phyloP scores from a whole-genome alignment of 169 alveolate species.

The Theileria equi region DNA sequence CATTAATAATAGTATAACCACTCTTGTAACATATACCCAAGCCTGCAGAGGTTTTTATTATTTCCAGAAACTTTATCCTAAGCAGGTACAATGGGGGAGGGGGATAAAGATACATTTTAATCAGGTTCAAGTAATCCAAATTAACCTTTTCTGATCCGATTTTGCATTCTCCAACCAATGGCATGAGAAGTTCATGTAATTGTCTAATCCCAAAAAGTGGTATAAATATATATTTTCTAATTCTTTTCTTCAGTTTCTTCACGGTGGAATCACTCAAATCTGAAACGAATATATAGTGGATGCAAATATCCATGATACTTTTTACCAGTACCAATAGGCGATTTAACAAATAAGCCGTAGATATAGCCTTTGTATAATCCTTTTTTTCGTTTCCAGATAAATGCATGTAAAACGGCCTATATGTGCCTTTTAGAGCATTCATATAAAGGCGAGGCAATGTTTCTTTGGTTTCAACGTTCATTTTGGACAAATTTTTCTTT shows the following conservation, averaged over 20 bases:
- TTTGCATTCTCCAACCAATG: conserved; percentile 24
- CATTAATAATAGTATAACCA: conserved; percentile 1
- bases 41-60: not conserved
- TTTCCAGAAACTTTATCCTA: conserved; percentile 17
- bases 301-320: no score
- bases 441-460: conserved; percentile 20
- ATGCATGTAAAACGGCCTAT: conserved; percentile 39
- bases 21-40: not conserved
- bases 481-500: conserved; percentile 4
- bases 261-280: no score
- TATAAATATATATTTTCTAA: conserved; percentile 35
- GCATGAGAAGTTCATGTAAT: conserved; percentile 47
- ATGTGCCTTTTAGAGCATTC: conserved; percentile 17
- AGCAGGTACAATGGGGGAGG: conserved; percentile 49
- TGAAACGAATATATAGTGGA: no score
- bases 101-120: conserved; percentile 35
- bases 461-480: conserved; percentile 1
- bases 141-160: conserved; percentile 2
- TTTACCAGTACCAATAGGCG: not conserved
- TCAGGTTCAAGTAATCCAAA: conserved; percentile 27
- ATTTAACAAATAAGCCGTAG: not conserved
- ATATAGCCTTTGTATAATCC: not conserved
- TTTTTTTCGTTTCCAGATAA: not conserved
- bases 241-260: conserved; percentile 4
- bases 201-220: conserved; percentile 45